These are phyloP conservation scores for Acrodontium crateriforme DNA, from an alignment of 2,329 filamentous ascomycete genomes.

Conservation along the genomic window DNA sequence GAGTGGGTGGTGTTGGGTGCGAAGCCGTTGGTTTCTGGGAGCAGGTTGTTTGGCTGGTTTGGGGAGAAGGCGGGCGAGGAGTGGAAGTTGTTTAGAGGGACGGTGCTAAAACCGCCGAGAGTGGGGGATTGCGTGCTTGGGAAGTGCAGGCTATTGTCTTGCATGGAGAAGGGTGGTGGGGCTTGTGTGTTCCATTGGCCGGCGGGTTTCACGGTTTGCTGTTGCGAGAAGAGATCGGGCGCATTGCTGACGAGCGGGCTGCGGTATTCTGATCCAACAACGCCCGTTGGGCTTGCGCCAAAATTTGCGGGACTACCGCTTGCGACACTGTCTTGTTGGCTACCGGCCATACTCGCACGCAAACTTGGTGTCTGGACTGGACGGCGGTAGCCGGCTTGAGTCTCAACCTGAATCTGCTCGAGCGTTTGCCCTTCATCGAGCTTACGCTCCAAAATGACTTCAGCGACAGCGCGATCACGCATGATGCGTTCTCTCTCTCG, in stretches of 20 bases:
- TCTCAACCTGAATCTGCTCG: conserved; percentile 24
- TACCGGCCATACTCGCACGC: conserved; percentile 12
- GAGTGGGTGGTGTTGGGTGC: background rate
- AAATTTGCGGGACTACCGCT: conserved; percentile 17
- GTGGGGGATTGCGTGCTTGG: background rate
- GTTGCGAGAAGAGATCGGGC: conserved; percentile 2
- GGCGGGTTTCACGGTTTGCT: conserved; percentile 2
- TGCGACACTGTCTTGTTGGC: conserved; percentile 11
- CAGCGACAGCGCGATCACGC: conserved; percentile 12
- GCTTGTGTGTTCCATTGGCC: conserved; percentile 4
- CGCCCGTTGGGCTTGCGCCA: conserved; percentile 11
- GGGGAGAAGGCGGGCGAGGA: background rate
- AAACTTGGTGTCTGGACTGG: conserved; percentile 20
- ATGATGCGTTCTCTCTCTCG: conserved; percentile 23
- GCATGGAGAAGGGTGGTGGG: conserved; percentile 5
- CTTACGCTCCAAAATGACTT: conserved; percentile 10
- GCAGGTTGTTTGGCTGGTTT: background rate
- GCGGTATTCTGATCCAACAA: conserved; percentile 6
- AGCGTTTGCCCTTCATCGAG: conserved; percentile 21
- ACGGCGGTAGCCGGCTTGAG: conserved; percentile 20
- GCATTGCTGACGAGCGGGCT: background rate
- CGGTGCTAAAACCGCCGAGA: too few relatives aligned
- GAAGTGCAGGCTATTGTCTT: background rate
- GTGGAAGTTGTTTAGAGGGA: background rate
- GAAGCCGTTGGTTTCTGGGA: too few relatives aligned